Evolutionary conservation across 306 rosid genomes (phyloP).

Genomic region (Cercis canadensis): DNA sequence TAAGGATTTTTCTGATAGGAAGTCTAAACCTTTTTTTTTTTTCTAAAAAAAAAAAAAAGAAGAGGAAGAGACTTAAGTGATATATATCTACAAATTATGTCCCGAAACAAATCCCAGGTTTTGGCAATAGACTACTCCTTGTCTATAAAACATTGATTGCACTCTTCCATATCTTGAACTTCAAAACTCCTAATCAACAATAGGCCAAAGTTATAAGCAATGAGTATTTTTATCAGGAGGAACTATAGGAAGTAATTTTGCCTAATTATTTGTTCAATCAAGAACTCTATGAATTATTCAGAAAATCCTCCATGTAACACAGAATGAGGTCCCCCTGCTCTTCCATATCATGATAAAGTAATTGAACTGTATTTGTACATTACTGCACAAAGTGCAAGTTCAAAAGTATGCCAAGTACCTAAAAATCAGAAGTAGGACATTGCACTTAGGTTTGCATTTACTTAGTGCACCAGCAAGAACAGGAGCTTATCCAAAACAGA

Average conservation of each 20-base stretch:
- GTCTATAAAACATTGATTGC: neutral
- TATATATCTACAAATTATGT: too few relatives aligned
- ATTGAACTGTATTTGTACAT: neutral
- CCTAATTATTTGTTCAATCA: neutral
- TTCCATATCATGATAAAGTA: neutral
- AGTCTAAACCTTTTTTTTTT: too few relatives aligned
- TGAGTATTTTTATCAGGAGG: neutral
- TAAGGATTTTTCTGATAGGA: too few relatives aligned
- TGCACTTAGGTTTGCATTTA: neutral
- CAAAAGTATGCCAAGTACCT: neutral
- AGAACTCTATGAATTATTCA: neutral
- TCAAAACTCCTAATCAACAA: conserved; percentile 2
- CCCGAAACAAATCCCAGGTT: too few relatives aligned
- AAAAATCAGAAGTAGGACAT: neutral
- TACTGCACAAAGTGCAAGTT: neutral
- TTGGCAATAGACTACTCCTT: too few relatives aligned
- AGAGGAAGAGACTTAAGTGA: too few relatives aligned
- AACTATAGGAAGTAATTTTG: neutral
- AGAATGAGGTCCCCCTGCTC: neutral
- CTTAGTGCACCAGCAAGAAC: neutral
- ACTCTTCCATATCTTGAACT: conserved; percentile 12
- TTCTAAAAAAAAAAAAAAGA: too few relatives aligned
- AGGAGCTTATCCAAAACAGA: neutral
- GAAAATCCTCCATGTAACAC: neutral
- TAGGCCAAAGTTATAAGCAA: neutral